A percentile compares a stretch with the other conserved stretches of the same genome.
Evolutionary conservation across 2,329 filamentous ascomycete species (phyloP).

Genomic region (Talaromyces pinophilus): DNA sequence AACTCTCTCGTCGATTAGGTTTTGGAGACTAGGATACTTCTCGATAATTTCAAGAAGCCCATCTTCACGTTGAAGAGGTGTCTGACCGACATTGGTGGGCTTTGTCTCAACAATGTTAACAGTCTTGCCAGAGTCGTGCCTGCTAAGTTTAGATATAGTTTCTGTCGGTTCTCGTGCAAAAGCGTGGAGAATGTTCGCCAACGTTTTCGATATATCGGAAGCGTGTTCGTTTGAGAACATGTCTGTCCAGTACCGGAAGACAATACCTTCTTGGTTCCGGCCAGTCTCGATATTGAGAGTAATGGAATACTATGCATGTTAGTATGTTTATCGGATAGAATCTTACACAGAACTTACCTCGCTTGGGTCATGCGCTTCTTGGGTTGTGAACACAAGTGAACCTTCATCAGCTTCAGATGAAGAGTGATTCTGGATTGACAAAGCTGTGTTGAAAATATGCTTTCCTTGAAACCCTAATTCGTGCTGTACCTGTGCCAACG

Average conservation of each 20-base stretch:
- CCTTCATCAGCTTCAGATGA: slow-evolving; percentile 30
- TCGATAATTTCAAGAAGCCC: slow-evolving; percentile 14
- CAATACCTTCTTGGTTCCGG: slow-evolving; percentile 37
- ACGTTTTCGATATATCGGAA: slow-evolving; percentile 32
- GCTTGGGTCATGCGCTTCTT: slow-evolving; percentile 41
- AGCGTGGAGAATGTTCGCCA: slow-evolving; percentile 36
- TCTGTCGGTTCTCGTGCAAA: slow-evolving; percentile 36
- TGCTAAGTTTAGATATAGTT: slow-evolving; percentile 29
- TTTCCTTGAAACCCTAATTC: slow-evolving; percentile 39
- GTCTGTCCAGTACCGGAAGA: slow-evolving; percentile 45
- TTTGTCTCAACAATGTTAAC: background rate
- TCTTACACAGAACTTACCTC: slow-evolving; percentile 30
- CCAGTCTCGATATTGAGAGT: slow-evolving; percentile 44
- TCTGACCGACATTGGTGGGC: background rate
- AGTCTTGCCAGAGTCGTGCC: background rate
- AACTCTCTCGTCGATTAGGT: slow-evolving; percentile 39
- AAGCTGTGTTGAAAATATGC: slow-evolving; percentile 45
- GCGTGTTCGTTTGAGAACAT: slow-evolving; percentile 40
- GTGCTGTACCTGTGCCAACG: slow-evolving; percentile 52
- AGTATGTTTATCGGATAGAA: background rate
- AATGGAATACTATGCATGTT: slow-evolving; percentile 34
- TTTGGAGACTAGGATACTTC: slow-evolving; percentile 32
- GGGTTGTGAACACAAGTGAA: slow-evolving; percentile 34
- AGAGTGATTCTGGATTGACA: slow-evolving; percentile 44
- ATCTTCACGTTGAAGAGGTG: background rate